Base-by-base conservation (phyloP, 495 filamentous ascomycete genomes). In the Aspergillus conjunctus region DNA sequence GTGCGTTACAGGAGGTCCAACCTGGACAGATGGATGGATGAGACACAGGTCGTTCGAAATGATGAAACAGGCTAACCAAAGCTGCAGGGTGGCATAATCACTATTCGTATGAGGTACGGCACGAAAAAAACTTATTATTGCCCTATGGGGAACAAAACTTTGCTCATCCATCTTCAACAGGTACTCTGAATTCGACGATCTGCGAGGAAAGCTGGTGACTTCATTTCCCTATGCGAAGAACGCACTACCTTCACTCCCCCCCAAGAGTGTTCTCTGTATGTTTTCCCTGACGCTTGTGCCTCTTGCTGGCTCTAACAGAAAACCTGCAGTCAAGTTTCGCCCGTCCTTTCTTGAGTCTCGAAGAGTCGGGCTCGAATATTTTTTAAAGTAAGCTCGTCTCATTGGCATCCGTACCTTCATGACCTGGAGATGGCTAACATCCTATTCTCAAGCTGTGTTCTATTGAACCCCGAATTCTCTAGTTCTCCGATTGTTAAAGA, bases 181-280 rank as follows among this genome's bases (percentile, higher is more conserved):
- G 74, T 91, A 90, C 66, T 90, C 88, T 8, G 88, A 91, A 63
- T 91, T 91, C 66, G 85, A 86, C 60, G 79, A 83, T 33, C 70
- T 91, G 46, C 80, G 87, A 17, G 68, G 77, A 33, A 78, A 80
- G 52, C 78, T 91, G 4, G 69, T 82, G 31, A 66, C 71, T 52
- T 85, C 88, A 5, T 91, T 91, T 63, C 88, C 88, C 4, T 77
- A 87, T 61, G 84, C 87, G 1, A 78, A 74, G 58, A 83, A 75
- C 58, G 86, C 88, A 7, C 78, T 91, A 58, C 88, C 88, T 22
- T 73, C 77, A 9, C 67, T 91, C 30, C 88, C 88, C 8, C 85
- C 87, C 8, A 91, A 91, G 64, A 90, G 85, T 61, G 72, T 88
- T 49, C 73, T 91, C 30, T 88, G 86, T 89, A 80, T 61, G 86